Conservation (phyloP, 345 rosid genomes). For the Populus nigra region DNA sequence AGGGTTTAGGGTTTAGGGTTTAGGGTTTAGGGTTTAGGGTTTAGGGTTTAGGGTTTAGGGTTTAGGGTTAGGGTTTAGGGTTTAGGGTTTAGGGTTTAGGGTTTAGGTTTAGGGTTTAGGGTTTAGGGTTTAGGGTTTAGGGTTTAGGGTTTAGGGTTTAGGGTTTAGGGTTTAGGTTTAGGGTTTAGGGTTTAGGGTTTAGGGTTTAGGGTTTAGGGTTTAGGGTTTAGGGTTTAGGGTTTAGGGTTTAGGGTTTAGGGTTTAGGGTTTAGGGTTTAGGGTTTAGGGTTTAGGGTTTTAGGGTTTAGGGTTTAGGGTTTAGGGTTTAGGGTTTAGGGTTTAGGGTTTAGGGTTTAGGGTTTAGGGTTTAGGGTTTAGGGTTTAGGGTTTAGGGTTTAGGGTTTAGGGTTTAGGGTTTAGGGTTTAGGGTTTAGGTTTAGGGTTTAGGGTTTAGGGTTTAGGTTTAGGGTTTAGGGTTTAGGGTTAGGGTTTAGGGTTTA, state of each 20-base stretch:
- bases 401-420: background rate
- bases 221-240: background rate
- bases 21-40: slow-evolving; percentile 16
- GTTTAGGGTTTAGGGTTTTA: background rate
- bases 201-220: background rate
- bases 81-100: slow-evolving; percentile 31
- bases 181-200: background rate
- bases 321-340: background rate
- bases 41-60: slow-evolving; percentile 34
- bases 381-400: background rate
- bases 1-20: slow-evolving; percentile 31
- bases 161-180: slow-evolving; percentile 1
- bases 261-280: background rate
- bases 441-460: background rate
- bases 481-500: slow-evolving; percentile 5
- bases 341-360: too few species aligned
- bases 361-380: background rate
- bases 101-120: slow-evolving; percentile 31
- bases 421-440: too few species aligned
- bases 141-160: slow-evolving; percentile 26
- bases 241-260: background rate
- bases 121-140: slow-evolving; percentile 15
- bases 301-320: background rate
- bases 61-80: slow-evolving; percentile 35
- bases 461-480: slow-evolving; percentile 5